A percentile compares a stretch with the other conserved stretches of the same genome.
Evolutionary conservation across 2,329 filamentous ascomycete species (phyloP).

Genomic region (Elsinoe fawcettii): DNA sequence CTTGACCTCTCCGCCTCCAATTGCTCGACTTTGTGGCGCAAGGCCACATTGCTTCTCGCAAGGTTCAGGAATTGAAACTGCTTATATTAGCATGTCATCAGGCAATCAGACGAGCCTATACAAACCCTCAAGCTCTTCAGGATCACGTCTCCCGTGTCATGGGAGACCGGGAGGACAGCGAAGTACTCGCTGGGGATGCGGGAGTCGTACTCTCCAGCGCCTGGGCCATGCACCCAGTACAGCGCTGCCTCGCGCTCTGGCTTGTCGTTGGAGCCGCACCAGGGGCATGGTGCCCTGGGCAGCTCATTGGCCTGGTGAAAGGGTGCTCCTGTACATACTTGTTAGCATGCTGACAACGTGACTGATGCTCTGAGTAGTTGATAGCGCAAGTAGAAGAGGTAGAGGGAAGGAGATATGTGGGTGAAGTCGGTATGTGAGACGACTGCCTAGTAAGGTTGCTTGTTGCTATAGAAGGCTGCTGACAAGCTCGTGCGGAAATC

Average conservation of each 20-base stretch:
- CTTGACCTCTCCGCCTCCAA: background rate
- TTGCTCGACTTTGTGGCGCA: background rate
- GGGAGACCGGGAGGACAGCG: slow-evolving; percentile 35
- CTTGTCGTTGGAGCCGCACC: slow-evolving; percentile 35
- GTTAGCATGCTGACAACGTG: background rate
- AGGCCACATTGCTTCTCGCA: background rate
- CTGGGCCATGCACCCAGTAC: slow-evolving; percentile 39
- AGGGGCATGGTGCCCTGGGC: slow-evolving; percentile 39
- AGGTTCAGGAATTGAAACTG: background rate
- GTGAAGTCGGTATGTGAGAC: too few relatives aligned
- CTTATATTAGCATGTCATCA: background rate
- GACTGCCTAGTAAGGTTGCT: too few relatives aligned
- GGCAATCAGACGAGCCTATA: background rate
- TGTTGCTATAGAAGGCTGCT: too few relatives aligned
- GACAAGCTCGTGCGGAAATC: too few relatives aligned
- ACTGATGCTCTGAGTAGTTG: background rate
- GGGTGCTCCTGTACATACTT: slow-evolving; percentile 33
- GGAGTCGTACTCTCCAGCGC: slow-evolving; percentile 35
- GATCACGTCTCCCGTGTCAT: background rate
- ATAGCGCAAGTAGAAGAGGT: background rate
- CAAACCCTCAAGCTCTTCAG: background rate
- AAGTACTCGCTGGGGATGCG: slow-evolving; percentile 39
- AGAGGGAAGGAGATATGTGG: too few relatives aligned
- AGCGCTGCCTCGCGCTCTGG: slow-evolving; percentile 29
- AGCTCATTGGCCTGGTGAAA: slow-evolving; percentile 37